Percentiles rank a stretch among this genome's conserved stretches.
These are phyloP conservation scores for Litchi chinensis DNA, from an alignment of 345 rosid species.

Conservation along the genomic window DNA sequence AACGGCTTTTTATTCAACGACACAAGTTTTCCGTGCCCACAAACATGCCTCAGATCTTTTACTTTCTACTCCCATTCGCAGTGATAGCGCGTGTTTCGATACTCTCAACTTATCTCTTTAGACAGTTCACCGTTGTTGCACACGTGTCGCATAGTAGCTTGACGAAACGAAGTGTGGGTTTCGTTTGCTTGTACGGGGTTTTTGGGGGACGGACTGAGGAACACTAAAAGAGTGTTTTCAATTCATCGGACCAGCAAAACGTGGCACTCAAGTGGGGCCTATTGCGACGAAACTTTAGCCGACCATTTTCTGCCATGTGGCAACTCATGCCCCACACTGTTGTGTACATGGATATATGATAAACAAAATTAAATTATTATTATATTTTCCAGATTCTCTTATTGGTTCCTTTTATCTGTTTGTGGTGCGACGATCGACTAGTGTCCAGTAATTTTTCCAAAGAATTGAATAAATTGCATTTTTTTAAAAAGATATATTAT, in stretches of 20 bases:
- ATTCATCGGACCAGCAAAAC: not conserved
- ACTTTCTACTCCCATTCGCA: not conserved
- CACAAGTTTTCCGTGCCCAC: constrained; percentile 35
- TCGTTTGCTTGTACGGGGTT: not conserved
- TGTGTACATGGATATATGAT: not conserved
- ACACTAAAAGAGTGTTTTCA: not conserved
- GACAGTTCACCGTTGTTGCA: not conserved
- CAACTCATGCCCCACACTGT: not conserved
- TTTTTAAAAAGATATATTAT: too few species aligned
- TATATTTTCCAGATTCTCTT: constrained; percentile 6
- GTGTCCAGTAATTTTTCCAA: not conserved
- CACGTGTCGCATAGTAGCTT: not conserved
- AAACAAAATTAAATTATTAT: not conserved
- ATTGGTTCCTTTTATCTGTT: not conserved
- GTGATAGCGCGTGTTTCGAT: not conserved
- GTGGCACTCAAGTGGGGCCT: not conserved
- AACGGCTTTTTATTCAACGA: not conserved
- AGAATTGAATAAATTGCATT: too few species aligned
- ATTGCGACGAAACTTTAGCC: not conserved
- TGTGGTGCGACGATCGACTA: not conserved
- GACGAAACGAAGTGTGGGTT: not conserved
- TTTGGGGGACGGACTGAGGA: not conserved
- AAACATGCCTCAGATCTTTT: not conserved
- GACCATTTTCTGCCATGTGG: constrained; percentile 28
- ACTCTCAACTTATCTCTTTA: too few species aligned